phyloP scores from a whole-genome alignment of 768 basidiomycete genomes.

The Zangia roseola region DNA sequence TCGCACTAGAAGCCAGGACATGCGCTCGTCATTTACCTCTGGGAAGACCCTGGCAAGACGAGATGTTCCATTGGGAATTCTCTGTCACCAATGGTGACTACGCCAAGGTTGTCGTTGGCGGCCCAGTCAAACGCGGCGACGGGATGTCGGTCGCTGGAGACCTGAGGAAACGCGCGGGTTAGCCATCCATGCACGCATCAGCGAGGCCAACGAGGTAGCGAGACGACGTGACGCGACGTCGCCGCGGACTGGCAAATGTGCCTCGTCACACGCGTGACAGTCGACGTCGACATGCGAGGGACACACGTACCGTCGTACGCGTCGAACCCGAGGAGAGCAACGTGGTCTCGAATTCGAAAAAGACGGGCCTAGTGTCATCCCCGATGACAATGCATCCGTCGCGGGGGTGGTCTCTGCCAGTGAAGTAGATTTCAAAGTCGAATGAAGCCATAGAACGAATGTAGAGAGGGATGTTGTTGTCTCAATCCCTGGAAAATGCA shows the following conservation, averaged over 20 bases:
- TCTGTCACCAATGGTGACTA: constrained; percentile 52
- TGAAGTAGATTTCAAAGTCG: constrained; percentile 64
- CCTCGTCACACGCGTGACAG: too few species aligned
- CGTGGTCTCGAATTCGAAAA: constrained; percentile 66
- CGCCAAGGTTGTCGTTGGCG: constrained; percentile 33
- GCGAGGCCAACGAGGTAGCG: too few species aligned
- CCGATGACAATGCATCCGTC: constrained; percentile 65
- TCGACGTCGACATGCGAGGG: neutral
- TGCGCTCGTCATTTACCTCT: constrained; percentile 45
- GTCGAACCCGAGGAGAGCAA: constrained; percentile 16
- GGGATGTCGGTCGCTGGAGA: constrained; percentile 45
- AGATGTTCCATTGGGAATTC: constrained; percentile 63
- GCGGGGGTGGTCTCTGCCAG: constrained; percentile 67
- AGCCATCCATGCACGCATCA: too few species aligned
- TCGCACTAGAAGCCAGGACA: neutral
- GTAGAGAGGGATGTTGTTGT: neutral
- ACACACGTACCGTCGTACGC: constrained; percentile 27
- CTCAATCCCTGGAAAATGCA: constrained; percentile 1
- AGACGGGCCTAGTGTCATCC: constrained; percentile 55
- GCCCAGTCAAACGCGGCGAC: constrained; percentile 55
- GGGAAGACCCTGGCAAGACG: constrained; percentile 49
- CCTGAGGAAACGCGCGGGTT: constrained; percentile 10
- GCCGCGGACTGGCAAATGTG: too few species aligned
- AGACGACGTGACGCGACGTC: too few species aligned
- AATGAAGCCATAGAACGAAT: constrained; percentile 30